Evolutionary conservation across 495 filamentous ascomycete species (phyloP), one percentile per base, ranked within the genome.

Genomic region (Hypomontagnella submonticulosa): DNA sequence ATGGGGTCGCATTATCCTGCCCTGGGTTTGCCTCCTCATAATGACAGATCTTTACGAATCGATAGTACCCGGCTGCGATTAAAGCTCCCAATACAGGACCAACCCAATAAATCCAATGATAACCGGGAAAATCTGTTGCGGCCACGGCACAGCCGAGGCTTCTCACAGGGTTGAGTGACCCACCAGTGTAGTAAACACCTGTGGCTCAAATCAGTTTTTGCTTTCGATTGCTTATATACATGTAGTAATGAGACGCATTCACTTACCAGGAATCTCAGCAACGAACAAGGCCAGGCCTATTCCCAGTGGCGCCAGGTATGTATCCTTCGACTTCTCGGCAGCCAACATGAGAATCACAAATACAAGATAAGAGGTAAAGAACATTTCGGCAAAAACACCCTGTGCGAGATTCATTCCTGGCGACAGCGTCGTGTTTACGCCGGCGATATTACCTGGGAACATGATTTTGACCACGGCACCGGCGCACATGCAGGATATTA

Each of bases 1-100:
- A 23, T 16, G 13, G 30, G 13, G 43, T 33, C 11, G 38, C 50
- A 15, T 51, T 48, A 58, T 93, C 91, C 73, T 91, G 89, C 1
- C 86, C 90, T 2, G 90, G 89, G 63, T 93, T 94, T 42, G 87
- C 90, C 20, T 85, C 85, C 73, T 93, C 87, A 70, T 92, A 93
- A 66, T 88, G 84, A 40, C 90, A 80, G 8, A 79, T 67, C 71
- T 89, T 86, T 32, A 90, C 80, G 38, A 90, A 77, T 13, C 77
- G 76, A 71, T 90, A 92, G 74, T 90, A 91, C 7, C 76, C 85
- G 0, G 83, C 80, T 0, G 90, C 89, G 6, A 91, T 74, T 13
- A 89, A 70, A 0, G 87, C 80, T 0, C 90, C 90, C 4, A 91
- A 75, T 8, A 83, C 63, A 1, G 90, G 90, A 4, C 90, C 90